Evolutionary conservation across 2,329 filamentous ascomycete species (phyloP).

Genomic region (Pyrenophora graminea): DNA sequence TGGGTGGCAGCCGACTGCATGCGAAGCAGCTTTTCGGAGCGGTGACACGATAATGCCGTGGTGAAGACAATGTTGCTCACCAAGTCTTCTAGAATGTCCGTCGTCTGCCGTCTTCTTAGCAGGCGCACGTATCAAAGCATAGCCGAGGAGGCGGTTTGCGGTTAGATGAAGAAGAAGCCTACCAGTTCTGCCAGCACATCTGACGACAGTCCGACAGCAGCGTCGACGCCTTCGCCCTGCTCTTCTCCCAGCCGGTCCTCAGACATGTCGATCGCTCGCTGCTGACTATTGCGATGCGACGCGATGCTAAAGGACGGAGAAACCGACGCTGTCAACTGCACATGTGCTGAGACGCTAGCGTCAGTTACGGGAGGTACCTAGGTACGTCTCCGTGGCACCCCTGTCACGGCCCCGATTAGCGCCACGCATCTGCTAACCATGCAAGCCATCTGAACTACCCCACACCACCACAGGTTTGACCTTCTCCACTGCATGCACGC

Average conservation of each 20-base stretch:
- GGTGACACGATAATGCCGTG: conserved; percentile 73
- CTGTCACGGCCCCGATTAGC: conserved; percentile 22
- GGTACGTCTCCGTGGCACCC: conserved; percentile 15
- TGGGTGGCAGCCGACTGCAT: conserved; percentile 63
- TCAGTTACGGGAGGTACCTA: conserved; percentile 26
- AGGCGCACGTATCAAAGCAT: conserved; percentile 19
- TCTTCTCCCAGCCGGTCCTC: conserved; percentile 42
- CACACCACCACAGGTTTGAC: conserved; percentile 7
- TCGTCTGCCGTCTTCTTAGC: conserved; percentile 38
- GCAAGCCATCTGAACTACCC: conserved; percentile 15
- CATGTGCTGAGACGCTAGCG: conserved; percentile 29
- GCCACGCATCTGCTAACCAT: conserved; percentile 11
- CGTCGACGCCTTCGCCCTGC: conserved; percentile 30
- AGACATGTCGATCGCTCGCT: conserved; percentile 38
- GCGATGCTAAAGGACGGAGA: conserved; percentile 15
- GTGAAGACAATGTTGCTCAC: conserved; percentile 78
- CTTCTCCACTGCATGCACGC: background rate
- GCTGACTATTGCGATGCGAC: conserved; percentile 18
- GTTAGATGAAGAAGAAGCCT: conserved; percentile 14
- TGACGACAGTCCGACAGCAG: conserved; percentile 31
- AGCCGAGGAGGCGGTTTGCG: conserved; percentile 12
- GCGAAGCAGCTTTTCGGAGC: conserved; percentile 76
- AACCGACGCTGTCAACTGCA: conserved; percentile 10
- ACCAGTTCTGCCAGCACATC: conserved; percentile 41
- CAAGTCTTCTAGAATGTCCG: conserved; percentile 69